Evolutionary conservation across 345 rosid genomes (phyloP), one percentile per base, ranked within the genome.

Genomic region (Sisymbrium altissimum): DNA sequence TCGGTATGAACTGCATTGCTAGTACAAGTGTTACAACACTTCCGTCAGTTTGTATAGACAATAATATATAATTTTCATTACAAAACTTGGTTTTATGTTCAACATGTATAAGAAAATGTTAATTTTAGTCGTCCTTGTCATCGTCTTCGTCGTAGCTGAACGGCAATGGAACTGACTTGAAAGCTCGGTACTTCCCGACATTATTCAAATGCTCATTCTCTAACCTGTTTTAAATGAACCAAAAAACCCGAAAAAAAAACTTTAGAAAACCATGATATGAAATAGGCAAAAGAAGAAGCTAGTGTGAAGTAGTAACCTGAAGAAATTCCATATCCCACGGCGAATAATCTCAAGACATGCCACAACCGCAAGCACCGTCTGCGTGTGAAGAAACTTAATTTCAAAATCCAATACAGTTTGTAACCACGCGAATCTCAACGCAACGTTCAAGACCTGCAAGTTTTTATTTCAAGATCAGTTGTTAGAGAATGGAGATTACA

Each of bases 201-300:
- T 92, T 92, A 80, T 78, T 87, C 76, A 92, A 59, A 79, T 90
- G 95, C 67, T 92, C 98, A 50, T 90, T 88, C 75, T 92, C 97
- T 84, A 92, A 39, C 80, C 94, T 89, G 90, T 18, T 38, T 53
- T 21, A 25, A 36, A 6, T 17, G 23, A 9, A 54, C 18, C 36
- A 19, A 19, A 50, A 52, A 27, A 13, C 4, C 8, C n/a, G 3
- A 7, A 49, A 27, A 27, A 27, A 44, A 44, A 44, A 7, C 18
- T 44, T 7, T 15, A 13, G 0, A 39, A 15, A 6, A n/a, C 15
- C 4, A 23, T 5, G 15, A 14, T 52, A 23, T 0, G 21, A 21
- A 50, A 23, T 7, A 8, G 15, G 0, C 6, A 5, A 52, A 52
- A 10, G 9, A 52, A 52, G 30, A 21, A 49, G 14, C 1, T 25